Evolutionary conservation across 495 filamentous ascomycete species (phyloP), one percentile per base, ranked within the genome.

Genomic region (Xylaria castorea): DNA sequence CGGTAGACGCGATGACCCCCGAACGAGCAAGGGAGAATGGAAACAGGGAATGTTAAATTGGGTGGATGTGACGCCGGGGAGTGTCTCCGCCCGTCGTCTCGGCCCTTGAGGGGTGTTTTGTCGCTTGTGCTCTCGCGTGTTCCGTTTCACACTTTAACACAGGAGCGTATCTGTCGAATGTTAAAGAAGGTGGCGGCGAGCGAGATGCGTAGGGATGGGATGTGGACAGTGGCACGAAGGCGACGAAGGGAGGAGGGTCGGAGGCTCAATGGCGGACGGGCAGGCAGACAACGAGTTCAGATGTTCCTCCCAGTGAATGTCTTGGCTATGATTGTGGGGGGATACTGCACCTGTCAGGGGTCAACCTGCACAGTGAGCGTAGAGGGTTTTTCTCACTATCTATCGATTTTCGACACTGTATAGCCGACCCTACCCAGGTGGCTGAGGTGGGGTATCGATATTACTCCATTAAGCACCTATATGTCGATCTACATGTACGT

Each of bases 11-110:
- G 40, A 46, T 40, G 27, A 14, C 40, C 34, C 12, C 22, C 32
- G n/a, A 30, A 6, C 34, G n/a, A 46, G n/a, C n/a, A 48, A 55
- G 69, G 58, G 27, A 55, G 14, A 30, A 34, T 34, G 50, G 61
- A 40, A 60, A 27, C 60, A 71, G 61, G 61, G 44, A 58, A 66
- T 58, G 58, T 57, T 38, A 67, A 65, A 72, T 72, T 67, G 61
- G 48, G 51, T 72, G 70, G 62, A 42, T 58, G 63, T 46, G 58
- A 42, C 20, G 46, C 34, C 46, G 62, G 70, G 63, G 70, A 66
- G 42, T 57, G 40, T 71, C 48, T 58, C 62, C 34, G 62, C 68
- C 68, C 63, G 46, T 63, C 58, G 44, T 27, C n/a, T 53, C 32
- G 22, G 12, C 57, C 40, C 44, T n/a, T 5, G 20, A 38, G 25